Evolutionary conservation across 805 yeast species (phyloP).

Genomic region (Suhomyces tanzawaensis): DNA sequence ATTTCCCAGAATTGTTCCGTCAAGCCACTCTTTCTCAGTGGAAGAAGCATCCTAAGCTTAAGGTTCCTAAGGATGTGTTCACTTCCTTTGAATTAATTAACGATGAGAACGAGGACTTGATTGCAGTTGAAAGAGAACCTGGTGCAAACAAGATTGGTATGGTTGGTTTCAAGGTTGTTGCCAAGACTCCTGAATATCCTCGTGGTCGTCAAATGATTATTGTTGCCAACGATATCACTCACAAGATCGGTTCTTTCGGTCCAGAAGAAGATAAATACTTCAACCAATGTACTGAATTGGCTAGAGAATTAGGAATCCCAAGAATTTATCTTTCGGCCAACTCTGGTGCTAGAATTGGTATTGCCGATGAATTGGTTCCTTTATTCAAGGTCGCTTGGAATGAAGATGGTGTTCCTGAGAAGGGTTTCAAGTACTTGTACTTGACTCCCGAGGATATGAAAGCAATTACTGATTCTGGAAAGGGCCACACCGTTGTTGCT

Average conservation of each 20-base stretch:
- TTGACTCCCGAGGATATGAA: slow-evolving; percentile 65
- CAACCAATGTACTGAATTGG: slow-evolving; percentile 87
- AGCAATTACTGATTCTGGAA: slow-evolving; percentile 56
- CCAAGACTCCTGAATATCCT: slow-evolving; percentile 96
- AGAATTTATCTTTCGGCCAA: slow-evolving; percentile 94
- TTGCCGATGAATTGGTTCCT: slow-evolving; percentile 94
- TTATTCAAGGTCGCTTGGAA: slow-evolving; percentile 92
- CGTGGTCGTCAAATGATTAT: slow-evolving; percentile 90
- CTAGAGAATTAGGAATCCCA: slow-evolving; percentile 89
- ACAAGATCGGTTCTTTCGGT: slow-evolving; percentile 97
- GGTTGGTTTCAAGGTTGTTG: slow-evolving; percentile 92
- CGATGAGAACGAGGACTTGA: slow-evolving; percentile 70
- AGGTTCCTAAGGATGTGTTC: slow-evolving; percentile 76
- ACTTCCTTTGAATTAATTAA: slow-evolving; percentile 80
- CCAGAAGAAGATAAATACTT: slow-evolving; percentile 93
- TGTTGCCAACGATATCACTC: slow-evolving; percentile 96
- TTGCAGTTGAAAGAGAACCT: slow-evolving; percentile 91
- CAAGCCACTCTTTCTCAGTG: slow-evolving; percentile 86
- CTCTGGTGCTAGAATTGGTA: slow-evolving; percentile 98
- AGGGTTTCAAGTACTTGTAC: slow-evolving; percentile 90
- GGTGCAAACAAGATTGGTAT: slow-evolving; percentile 96
- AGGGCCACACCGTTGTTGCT: slow-evolving; percentile 61
- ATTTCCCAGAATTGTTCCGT: slow-evolving; percentile 97
- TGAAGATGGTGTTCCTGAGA: slow-evolving; percentile 65
- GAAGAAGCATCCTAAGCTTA: slow-evolving; percentile 61